Evolutionary conservation across 805 yeast species (phyloP).

Genomic region (Danielia oregonensis): DNA sequence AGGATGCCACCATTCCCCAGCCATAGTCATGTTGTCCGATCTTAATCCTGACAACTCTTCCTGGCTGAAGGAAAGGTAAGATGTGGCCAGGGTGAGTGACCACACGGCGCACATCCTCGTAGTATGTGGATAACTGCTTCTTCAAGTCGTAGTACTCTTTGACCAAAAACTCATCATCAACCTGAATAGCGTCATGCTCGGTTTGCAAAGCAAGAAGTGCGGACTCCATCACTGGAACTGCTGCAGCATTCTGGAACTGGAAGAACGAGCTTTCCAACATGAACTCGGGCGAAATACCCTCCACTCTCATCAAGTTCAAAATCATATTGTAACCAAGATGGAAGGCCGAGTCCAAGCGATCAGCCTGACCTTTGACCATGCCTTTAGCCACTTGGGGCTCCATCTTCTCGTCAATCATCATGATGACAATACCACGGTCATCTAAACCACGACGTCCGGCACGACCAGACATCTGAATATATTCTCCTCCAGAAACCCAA

Average conservation of each 20-base stretch:
- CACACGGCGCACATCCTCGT: slow-evolving; percentile 72
- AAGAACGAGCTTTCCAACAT: slow-evolving; percentile 92
- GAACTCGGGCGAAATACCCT: slow-evolving; percentile 96
- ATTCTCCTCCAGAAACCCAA: slow-evolving; percentile 99
- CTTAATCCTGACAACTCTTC: slow-evolving; percentile 72
- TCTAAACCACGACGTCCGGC: slow-evolving; percentile 99
- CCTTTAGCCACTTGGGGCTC: slow-evolving; percentile 99
- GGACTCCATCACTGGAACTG: slow-evolving; percentile 81
- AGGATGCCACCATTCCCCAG: slow-evolving; percentile 91
- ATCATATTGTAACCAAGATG: slow-evolving; percentile 98
- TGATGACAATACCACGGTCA: slow-evolving; percentile 97
- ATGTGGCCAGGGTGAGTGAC: slow-evolving; percentile 89
- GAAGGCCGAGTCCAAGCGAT: slow-evolving; percentile 94
- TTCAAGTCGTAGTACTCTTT: slow-evolving; percentile 81
- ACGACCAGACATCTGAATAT: slow-evolving; percentile 99
- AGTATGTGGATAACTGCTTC: slow-evolving; percentile 66
- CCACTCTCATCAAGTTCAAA: slow-evolving; percentile 91
- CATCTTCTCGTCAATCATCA: slow-evolving; percentile 99
- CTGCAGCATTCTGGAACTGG: slow-evolving; percentile 90
- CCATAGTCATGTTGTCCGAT: slow-evolving; percentile 72
- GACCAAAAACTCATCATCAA: slow-evolving; percentile 73
- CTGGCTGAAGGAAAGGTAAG: slow-evolving; percentile 81
- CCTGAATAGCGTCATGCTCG: slow-evolving; percentile 44
- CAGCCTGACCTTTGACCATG: slow-evolving; percentile 99
- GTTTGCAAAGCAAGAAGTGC: slow-evolving; percentile 53